These are phyloP conservation scores for Corymbia maculata DNA, from an alignment of 345 rosid species.

Conservation along the genomic window DNA sequence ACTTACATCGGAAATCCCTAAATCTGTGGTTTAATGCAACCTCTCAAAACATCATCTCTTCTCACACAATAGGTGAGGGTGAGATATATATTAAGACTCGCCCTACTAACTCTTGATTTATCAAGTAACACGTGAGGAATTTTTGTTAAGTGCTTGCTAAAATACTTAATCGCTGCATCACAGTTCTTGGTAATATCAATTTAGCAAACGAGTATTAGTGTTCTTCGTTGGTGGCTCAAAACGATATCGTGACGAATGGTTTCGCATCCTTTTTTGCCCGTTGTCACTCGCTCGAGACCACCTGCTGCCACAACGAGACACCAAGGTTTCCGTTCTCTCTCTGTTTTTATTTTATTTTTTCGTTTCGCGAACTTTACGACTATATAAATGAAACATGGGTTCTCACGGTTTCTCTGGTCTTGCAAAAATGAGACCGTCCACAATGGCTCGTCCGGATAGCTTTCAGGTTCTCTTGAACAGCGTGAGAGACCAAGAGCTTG, in stretches of 20 bases:
- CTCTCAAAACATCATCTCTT: neutral
- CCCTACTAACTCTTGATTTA: neutral
- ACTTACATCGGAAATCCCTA: neutral
- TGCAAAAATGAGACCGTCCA: neutral
- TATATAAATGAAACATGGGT: neutral
- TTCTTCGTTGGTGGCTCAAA: neutral
- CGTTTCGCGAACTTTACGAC: neutral
- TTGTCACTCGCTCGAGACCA: neutral
- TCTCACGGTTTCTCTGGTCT: neutral
- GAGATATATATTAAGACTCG: neutral
- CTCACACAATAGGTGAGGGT: neutral
- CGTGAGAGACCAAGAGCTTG: neutral
- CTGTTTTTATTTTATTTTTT: neutral
- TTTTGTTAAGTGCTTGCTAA: neutral
- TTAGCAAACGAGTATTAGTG: neutral
- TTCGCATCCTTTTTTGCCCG: neutral
- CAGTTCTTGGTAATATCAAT: no score
- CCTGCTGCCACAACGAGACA: neutral
- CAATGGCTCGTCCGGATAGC: neutral
- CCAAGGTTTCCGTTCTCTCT: neutral
- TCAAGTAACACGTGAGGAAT: neutral
- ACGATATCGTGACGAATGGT: neutral
- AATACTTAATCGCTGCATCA: neutral
- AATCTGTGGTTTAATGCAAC: neutral
- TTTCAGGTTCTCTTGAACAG: neutral